Evolutionary conservation across 2,329 filamentous ascomycete genomes (phyloP).

Genomic region (Colletotrichum magnum): DNA sequence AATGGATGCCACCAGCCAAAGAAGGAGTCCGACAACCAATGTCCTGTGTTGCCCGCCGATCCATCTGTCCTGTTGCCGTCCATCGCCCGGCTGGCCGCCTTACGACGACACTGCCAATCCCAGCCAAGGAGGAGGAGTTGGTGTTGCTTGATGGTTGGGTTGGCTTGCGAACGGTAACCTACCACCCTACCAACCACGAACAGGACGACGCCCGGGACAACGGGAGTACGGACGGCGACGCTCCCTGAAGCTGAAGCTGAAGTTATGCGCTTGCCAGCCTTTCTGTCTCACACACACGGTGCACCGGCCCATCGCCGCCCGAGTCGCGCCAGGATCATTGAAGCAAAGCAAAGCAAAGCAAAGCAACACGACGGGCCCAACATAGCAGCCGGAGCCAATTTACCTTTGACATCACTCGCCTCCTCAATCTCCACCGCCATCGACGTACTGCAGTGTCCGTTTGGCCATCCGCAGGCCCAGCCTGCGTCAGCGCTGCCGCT

Average conservation of each 20-base stretch:
- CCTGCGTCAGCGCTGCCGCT: neutral
- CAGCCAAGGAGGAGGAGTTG: neutral
- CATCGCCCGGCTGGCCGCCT: neutral
- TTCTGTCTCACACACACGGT: neutral
- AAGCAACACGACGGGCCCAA: neutral
- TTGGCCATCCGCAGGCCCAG: conserved; percentile 3
- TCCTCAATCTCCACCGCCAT: conserved; percentile 22
- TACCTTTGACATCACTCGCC: conserved; percentile 1
- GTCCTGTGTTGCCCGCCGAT: neutral
- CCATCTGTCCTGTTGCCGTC: neutral
- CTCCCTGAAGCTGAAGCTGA: neutral
- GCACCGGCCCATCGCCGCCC: neutral
- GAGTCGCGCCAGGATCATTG: neutral
- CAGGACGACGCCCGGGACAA: too few relatives aligned
- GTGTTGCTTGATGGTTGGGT: too few relatives aligned
- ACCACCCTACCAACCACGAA: too few relatives aligned
- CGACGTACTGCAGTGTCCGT: neutral
- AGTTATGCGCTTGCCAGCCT: neutral
- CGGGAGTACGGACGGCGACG: neutral
- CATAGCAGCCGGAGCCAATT: neutral
- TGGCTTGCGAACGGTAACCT: neutral
- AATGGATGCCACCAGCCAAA: neutral
- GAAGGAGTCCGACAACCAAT: neutral
- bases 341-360: neutral
- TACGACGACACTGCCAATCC: neutral